Evolutionary conservation across 2,329 filamentous ascomycete species (phyloP).

Genomic region (Aspergillus unguis): DNA sequence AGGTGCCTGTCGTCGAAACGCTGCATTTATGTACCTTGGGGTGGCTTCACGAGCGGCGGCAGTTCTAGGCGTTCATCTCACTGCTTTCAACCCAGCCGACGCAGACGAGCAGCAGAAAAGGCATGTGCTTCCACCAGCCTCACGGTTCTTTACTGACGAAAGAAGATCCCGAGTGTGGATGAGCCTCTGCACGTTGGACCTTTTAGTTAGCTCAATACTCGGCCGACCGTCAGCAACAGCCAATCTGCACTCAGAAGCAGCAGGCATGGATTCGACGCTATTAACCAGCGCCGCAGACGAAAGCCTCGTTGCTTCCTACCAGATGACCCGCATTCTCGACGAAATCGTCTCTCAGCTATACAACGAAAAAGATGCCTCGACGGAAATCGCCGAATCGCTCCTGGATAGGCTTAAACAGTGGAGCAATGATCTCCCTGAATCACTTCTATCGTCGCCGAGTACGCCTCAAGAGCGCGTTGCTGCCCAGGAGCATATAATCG

Average conservation of each 20-base stretch:
- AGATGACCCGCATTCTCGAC: conserved; percentile 45
- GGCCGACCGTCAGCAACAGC: conserved; percentile 41
- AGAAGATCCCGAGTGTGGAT: conserved; percentile 45
- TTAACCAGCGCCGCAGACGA: conserved; percentile 24
- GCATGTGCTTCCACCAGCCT: conserved; percentile 7
- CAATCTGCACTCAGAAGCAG: conserved; percentile 24
- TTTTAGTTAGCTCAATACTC: conserved; percentile 49
- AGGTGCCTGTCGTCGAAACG: conserved; percentile 56
- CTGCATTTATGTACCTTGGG: conserved; percentile 62
- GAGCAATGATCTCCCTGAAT: conserved; percentile 45
- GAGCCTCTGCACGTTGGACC: conserved; percentile 49
- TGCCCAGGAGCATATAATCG: conserved; percentile 41
- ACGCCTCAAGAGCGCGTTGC: conserved; percentile 18
- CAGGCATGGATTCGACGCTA: conserved; percentile 21
- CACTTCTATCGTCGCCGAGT: conserved; percentile 22
- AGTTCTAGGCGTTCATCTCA: conserved; percentile 56
- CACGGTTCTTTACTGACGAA: neutral
- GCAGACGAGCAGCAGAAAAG: conserved; percentile 19
- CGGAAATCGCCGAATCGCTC: conserved; percentile 38
- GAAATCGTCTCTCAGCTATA: conserved; percentile 46
- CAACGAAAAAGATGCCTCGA: conserved; percentile 34
- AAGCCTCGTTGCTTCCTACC: conserved; percentile 42
- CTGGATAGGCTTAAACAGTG: conserved; percentile 46
- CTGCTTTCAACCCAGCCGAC: conserved; percentile 17
- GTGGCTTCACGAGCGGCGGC: conserved; percentile 58